Percentiles rank a stretch among this genome's conserved stretches.
phyloP scores from a whole-genome alignment of 225 moss, liverwort and hornwort genomes.

The Neckera pumila region DNA sequence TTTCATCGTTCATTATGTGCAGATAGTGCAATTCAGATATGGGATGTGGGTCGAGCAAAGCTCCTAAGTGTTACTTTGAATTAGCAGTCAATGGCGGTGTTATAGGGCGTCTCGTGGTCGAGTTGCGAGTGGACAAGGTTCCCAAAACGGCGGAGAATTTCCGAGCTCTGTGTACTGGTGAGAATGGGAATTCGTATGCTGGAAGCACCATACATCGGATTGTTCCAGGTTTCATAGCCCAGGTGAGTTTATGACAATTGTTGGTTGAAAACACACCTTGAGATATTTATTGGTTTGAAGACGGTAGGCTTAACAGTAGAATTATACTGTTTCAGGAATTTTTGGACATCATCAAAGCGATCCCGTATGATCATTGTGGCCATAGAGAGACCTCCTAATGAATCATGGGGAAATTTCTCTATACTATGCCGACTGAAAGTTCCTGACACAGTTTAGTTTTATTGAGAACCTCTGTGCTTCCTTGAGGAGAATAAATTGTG shows the following conservation, averaged over 20 bases:
- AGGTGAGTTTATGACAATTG: constrained; percentile 25
- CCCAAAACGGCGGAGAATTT: constrained; percentile 70
- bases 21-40: constrained; percentile 31
- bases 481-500: neutral
- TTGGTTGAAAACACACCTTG: neutral
- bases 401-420: neutral
- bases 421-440: neutral
- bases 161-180: constrained; percentile 54
- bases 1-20: neutral
- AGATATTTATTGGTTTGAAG: neutral
- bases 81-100: constrained; percentile 54
- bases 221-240: constrained; percentile 68
- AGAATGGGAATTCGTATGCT: constrained; percentile 60
- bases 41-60: constrained; percentile 61
- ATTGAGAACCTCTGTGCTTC: neutral
- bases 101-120: constrained; percentile 61
- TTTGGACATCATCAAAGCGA: neutral
- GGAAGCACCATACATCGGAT: constrained; percentile 61
- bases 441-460: neutral
- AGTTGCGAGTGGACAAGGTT: constrained; percentile 63
- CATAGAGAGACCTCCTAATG: neutral
- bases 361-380: neutral
- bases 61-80: constrained; percentile 56
- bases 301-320: neutral
- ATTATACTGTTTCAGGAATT: neutral